Evolutionary conservation across 306 rosid genomes (phyloP), one percentile per base, ranked within the genome.

Genomic region (Vigna nakashimae): DNA sequence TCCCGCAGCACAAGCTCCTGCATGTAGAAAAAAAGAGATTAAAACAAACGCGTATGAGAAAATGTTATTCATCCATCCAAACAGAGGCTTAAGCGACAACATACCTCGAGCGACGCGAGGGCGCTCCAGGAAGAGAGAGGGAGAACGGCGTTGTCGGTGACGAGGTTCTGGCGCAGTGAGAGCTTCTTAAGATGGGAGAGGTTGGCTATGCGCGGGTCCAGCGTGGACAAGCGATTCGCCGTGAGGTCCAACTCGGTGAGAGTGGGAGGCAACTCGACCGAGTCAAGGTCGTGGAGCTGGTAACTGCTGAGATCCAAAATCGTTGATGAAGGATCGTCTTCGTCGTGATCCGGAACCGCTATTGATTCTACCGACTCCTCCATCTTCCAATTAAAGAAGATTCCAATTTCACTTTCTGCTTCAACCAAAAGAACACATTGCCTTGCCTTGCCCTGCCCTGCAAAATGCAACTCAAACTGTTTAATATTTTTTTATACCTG

Each of bases 191-290:
- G 98, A 84, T 75, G 63, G 26, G 89, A 81, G 13, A 96, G 90
- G 65, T 77, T 79, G n/a, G 57, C 87, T 42, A 96, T 91, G 82
- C 98, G 97, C 73, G 92, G 72, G 84, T 96, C 98, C 82, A 96
- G 63, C 52, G 57, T n/a, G 18, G 97, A 80, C 57, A 92, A 82
- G 7, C 97, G 96, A 86, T 96, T 96, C 14, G 94, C 85, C 16
- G 98, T 92, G 65, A 96, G 88, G 91, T 96, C 99, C 69, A 96
- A 76, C 83, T 96, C 98, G 83, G 88, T 92, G 48, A 96, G 95
- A 65, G 67, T 62, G 30, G 80, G 72, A 2, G 92, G 85, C 48
- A 95, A 79, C 79, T 95, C 98, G 55, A 95, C 84, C 62, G 97
- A 88, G 60, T 85, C 87, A 18, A 92, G 93, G 56, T 92, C 91